Percentiles rank a stretch among this genome's conserved stretches.
Evolutionary conservation across 257 asterid species (phyloP).

Genomic region (Solanum pinnatisectum): DNA sequence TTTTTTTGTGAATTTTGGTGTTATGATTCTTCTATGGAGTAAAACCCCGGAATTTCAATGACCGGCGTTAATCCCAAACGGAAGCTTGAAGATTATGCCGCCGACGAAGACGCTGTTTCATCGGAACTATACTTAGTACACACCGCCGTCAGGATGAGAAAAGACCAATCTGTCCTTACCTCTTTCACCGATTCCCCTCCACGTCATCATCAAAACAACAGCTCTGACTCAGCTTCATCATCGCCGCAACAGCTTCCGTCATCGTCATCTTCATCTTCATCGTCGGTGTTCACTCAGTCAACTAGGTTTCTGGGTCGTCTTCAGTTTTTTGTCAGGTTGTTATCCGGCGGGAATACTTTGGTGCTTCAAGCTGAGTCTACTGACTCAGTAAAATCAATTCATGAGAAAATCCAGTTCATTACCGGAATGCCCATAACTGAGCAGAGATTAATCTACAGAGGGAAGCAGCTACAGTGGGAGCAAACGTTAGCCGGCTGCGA

Average conservation of each 20-base stretch:
- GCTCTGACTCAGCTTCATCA: not conserved
- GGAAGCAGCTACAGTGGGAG: constrained; percentile 73
- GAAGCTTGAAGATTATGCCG: constrained; percentile 59
- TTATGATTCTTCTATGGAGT: not conserved
- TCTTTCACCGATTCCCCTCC: constrained; percentile 19
- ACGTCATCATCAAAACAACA: not conserved
- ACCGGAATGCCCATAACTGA: constrained; percentile 56
- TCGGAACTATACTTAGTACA: not conserved
- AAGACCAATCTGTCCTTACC: constrained; percentile 41
- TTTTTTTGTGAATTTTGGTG: not conserved
- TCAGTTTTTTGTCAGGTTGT: constrained; percentile 76
- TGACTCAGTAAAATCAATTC: constrained; percentile 49
- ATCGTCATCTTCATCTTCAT: not conserved
- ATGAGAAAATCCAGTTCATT: constrained; percentile 34
- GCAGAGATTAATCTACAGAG: constrained; percentile 64
- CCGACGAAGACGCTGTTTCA: constrained; percentile 23
- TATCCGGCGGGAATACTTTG: constrained; percentile 44
- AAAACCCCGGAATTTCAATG: not conserved
- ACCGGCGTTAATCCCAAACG: constrained; percentile 35
- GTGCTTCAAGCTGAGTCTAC: constrained; percentile 49
- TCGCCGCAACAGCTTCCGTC: not conserved
- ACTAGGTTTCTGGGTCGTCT: constrained; percentile 19
- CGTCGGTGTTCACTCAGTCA: not conserved
- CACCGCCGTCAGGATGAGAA: constrained; percentile 39
- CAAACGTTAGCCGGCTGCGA: constrained; percentile 43